phyloP scores from a whole-genome alignment of 148 eudicot genomes.

The Rhododendron simsii region DNA sequence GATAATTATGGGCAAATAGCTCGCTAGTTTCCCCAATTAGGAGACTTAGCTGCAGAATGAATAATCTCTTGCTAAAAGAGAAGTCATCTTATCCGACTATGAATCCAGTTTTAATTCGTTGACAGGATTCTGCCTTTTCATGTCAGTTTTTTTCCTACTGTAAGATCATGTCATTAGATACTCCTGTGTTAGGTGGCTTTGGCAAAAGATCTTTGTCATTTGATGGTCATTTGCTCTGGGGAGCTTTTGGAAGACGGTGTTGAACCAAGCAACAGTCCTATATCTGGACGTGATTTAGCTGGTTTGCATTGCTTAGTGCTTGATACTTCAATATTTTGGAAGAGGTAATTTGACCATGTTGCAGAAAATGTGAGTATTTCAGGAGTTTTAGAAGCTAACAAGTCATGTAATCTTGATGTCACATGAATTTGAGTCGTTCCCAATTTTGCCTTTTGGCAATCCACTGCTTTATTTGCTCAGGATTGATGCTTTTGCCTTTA shows the following conservation, averaged over 20 bases:
- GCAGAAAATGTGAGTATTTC: background rate
- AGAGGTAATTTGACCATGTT: slow-evolving; percentile 51
- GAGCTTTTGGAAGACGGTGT: slow-evolving; percentile 31
- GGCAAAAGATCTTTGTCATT: slow-evolving; percentile 83
- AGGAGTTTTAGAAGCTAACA: background rate
- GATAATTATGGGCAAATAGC: background rate
- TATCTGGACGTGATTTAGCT: slow-evolving; percentile 27
- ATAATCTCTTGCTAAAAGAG: background rate
- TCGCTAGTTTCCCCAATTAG: background rate
- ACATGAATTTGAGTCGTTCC: background rate
- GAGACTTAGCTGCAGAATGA: background rate
- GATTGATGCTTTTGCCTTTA: background rate
- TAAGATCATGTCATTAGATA: background rate
- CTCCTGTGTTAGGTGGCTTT: slow-evolving; percentile 58
- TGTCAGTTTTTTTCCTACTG: background rate
- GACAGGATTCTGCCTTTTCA: background rate
- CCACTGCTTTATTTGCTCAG: background rate
- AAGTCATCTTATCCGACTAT: background rate
- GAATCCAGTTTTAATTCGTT: background rate
- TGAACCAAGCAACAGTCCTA: slow-evolving; percentile 25
- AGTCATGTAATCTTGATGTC: slow-evolving; percentile 3
- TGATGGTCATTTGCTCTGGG: slow-evolving; percentile 68
- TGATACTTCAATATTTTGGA: slow-evolving; percentile 75
- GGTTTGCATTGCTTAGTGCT: slow-evolving; percentile 76
- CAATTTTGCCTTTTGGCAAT: background rate